Evolutionary conservation across 1,139 yeast species (phyloP).

Genomic region (Maudiozyma humilis): DNA sequence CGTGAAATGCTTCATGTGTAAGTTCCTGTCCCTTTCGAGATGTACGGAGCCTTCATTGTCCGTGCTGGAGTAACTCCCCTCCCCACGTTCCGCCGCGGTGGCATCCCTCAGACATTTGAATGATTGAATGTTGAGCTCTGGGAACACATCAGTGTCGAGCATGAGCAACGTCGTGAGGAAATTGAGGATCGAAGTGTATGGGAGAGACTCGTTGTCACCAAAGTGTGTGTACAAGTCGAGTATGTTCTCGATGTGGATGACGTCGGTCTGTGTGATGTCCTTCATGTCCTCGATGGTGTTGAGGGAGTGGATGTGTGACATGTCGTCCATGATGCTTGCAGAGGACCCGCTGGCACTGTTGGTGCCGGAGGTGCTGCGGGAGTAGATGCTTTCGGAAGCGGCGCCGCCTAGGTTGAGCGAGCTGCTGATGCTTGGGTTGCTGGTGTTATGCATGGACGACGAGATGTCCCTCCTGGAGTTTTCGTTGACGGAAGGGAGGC

Average conservation of each 20-base stretch:
- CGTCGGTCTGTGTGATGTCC: constrained; percentile 1
- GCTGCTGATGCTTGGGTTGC: constrained; percentile 4
- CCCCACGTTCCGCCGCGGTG: not conserved
- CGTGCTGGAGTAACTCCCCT: not conserved
- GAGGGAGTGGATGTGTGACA: constrained; percentile 1
- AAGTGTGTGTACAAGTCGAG: constrained; percentile 19
- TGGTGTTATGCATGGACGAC: not conserved
- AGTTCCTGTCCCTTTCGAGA: constrained; percentile 8
- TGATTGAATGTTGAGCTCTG: constrained; percentile 19
- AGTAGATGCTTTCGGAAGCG: constrained; percentile 1
- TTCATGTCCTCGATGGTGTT: constrained; percentile 1
- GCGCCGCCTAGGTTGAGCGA: not conserved
- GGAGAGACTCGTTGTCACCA: constrained; percentile 22
- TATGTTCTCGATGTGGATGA: constrained; percentile 16
- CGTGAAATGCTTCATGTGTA: constrained; percentile 15
- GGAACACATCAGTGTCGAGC: constrained; percentile 23
- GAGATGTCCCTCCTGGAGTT: not conserved
- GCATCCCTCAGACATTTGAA: constrained; percentile 21
- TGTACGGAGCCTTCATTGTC: not conserved
- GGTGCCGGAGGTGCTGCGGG: not conserved
- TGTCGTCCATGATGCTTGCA: not conserved
- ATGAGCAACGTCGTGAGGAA: constrained; percentile 21
- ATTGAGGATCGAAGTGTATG: constrained; percentile 22
- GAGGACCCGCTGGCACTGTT: not conserved
- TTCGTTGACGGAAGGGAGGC: not conserved